These are phyloP conservation scores for Lentinus brumalis DNA, from an alignment of 768 basidiomycete genomes.

Conservation along the genomic window DNA sequence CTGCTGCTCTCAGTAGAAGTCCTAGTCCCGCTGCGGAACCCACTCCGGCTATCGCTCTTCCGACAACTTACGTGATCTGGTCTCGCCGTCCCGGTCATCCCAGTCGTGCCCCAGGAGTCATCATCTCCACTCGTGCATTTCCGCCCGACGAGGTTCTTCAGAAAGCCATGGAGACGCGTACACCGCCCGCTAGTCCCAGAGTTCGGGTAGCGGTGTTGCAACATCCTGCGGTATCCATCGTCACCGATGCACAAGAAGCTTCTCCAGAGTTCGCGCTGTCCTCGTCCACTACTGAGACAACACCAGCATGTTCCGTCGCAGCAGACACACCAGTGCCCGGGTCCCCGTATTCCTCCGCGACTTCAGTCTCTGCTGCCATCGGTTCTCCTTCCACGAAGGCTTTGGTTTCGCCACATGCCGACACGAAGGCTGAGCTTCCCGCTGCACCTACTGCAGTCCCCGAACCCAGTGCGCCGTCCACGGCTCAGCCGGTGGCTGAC, in stretches of 20 bases:
- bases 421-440: constrained; percentile 5
- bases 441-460: background rate
- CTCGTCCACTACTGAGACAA: constrained; percentile 51
- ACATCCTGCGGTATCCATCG: background rate
- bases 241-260: background rate
- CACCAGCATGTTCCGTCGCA: constrained; percentile 51
- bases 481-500: background rate
- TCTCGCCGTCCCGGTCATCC: constrained; percentile 71
- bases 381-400: constrained; percentile 16
- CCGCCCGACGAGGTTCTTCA: constrained; percentile 63
- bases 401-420: background rate
- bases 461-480: background rate
- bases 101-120: constrained; percentile 63
- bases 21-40: constrained; percentile 6
- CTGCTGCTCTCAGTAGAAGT: constrained; percentile 8
- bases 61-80: constrained; percentile 62
- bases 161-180: constrained; percentile 53
- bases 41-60: constrained; percentile 8
- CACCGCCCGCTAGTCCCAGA: constrained; percentile 42
- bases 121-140: constrained; percentile 64
- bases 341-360: constrained; percentile 62
- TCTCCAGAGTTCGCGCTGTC: constrained; percentile 40
- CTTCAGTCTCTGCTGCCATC: constrained; percentile 49
- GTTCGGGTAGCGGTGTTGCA: constrained; percentile 10
- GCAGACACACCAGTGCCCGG: constrained; percentile 49